phyloP scores from a whole-genome alignment of 345 rosid species.

The Eutrema heterophyllum region DNA sequence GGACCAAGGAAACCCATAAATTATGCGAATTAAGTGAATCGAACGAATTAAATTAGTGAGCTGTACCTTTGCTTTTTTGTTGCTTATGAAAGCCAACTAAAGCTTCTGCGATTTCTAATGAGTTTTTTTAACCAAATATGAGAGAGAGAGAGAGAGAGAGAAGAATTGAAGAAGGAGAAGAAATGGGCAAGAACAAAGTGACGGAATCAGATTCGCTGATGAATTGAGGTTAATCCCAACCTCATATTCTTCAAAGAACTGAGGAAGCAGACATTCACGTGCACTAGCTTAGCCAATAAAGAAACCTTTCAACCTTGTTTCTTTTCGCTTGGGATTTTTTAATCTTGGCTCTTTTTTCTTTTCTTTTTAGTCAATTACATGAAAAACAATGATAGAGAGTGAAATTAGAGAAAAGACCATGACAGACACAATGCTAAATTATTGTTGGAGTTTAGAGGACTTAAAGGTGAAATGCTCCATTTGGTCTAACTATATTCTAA shows the following conservation, averaged over 20 bases:
- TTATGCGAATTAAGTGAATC: not conserved
- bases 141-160: not conserved
- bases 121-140: not conserved
- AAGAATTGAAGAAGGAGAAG: constrained; percentile 19
- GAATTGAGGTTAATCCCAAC: constrained; percentile 24
- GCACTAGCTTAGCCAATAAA: not conserved
- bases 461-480: too few species aligned
- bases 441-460: too few species aligned
- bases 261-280: constrained; percentile 4
- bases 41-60: not conserved
- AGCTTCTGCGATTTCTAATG: not conserved
- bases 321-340: not conserved
- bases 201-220: constrained; percentile 31
- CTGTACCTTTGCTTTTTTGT: not conserved
- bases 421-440: too few species aligned
- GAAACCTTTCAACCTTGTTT: not conserved
- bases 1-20: not conserved
- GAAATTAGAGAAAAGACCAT: too few species aligned
- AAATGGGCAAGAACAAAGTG: constrained; percentile 23
- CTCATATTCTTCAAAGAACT: constrained; percentile 24
- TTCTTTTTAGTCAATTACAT: too few species aligned
- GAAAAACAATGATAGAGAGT: too few species aligned
- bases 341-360: not conserved
- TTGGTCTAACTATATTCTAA: too few species aligned
- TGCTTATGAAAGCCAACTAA: not conserved